A percentile compares a stretch with the other conserved stretches of the same genome.
phyloP scores from a whole-genome alignment of 495 filamentous ascomycete species.

The Polyplosphaeria fusca region DNA sequence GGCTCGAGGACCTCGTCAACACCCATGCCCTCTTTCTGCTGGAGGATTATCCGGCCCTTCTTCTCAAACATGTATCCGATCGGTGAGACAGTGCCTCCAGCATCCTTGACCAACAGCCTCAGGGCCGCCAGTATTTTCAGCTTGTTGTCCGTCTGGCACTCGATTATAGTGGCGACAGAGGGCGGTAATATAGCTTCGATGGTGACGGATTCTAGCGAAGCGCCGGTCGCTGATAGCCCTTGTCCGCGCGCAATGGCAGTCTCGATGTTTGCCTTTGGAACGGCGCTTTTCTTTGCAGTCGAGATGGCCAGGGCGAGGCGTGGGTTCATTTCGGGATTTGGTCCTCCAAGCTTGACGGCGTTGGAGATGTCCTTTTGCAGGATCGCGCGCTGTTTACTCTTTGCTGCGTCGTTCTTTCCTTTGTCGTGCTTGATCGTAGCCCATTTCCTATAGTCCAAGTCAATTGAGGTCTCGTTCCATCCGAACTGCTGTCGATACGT shows the following conservation, averaged over 20 bases:
- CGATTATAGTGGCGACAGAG: conserved; percentile 74
- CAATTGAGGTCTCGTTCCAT: conserved; percentile 47
- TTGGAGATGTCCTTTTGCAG: conserved; percentile 54
- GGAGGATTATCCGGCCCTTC: conserved; percentile 67
- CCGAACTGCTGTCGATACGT: conserved; percentile 5
- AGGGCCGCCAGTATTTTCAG: conserved; percentile 68
- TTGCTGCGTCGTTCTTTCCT: conserved; percentile 66
- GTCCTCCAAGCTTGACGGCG: conserved; percentile 61
- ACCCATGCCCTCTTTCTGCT: conserved; percentile 56
- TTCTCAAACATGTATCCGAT: conserved; percentile 82
- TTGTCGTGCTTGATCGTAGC: conserved; percentile 95
- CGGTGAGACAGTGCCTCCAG: conserved; percentile 64
- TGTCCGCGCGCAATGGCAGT: conserved; percentile 81
- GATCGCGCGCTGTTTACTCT: conserved; percentile 46
- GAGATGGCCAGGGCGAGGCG: conserved; percentile 67
- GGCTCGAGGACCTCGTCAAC: conserved; percentile 78
- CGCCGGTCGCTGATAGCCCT: conserved; percentile 69
- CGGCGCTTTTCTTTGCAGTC: conserved; percentile 78
- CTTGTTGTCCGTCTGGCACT: conserved; percentile 80
- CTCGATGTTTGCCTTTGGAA: conserved; percentile 82
- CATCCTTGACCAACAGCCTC: conserved; percentile 62
- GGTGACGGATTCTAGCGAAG: conserved; percentile 66
- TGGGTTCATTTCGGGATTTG: conserved; percentile 69
- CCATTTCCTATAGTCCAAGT: conserved; percentile 88
- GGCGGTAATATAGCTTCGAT: conserved; percentile 81